Base-by-base conservation (phyloP, 345 rosid genomes). In the Eucalyptus cloeziana region DNA sequence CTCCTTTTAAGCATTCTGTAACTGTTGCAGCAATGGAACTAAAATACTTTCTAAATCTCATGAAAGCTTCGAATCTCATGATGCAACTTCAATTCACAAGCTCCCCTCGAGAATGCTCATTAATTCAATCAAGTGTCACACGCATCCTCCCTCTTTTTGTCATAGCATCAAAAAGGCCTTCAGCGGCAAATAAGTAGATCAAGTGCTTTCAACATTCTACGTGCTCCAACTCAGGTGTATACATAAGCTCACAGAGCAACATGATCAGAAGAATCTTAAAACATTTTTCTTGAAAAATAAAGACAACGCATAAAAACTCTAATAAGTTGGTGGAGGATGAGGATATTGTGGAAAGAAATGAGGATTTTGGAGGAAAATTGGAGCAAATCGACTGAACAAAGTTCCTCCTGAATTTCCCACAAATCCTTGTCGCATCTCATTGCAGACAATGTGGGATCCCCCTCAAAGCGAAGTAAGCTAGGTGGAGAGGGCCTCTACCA, bases 161-260 rank as follows among this genome's bases (percentile, higher is more conserved):
- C 62, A 22, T 56, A 56, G 27, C 27, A 56, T 56, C 30, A 56
- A 56, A 54, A 56, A 56, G 13, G 56, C 22, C 56, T 51, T 52
- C 56, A 17, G 56, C 4, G 9, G 56, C 9, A 52, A 7, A 17
- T 52, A 52, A 7, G 56, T 7, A 52, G 56, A 52, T 52, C 56
- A 0, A 52, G 1, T 56, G 27, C 25, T 22, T 56, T 21, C 62
- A 22, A 22, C 62, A 54, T 56, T 24, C 3, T 1, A 24, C 5
- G 3, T 21, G 2, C 60, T 54, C 5, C 0, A 22, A 27, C 24
- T 54, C 60, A 54, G 0, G 11, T 22, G 60, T 54, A 3, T 3
- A 54, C 27, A 54, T 54, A 22, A 54, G 24, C 27, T 54, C 60
- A 3, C 60, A 54, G 22, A 0, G 25, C 60, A 21, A 21, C 60